These are phyloP conservation scores for Zygosaccharomyces sapae DNA, from an alignment of 1,139 yeast species.

Conservation along the genomic window DNA sequence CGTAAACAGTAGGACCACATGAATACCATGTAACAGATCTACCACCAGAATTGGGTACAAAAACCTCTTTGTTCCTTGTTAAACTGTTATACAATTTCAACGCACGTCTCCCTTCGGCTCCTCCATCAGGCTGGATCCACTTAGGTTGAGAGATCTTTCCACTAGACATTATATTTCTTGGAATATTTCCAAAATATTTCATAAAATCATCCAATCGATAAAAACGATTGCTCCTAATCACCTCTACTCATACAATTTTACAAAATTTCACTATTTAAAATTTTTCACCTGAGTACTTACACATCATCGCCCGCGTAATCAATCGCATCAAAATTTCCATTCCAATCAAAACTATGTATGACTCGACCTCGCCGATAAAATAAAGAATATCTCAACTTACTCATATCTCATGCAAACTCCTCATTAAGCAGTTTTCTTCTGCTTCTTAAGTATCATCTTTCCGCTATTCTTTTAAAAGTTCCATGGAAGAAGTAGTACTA, in stretches of 20 bases:
- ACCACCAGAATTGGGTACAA: constrained; percentile 54
- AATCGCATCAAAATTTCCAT: neutral
- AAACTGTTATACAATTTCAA: constrained; percentile 69
- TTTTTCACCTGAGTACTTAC: neutral
- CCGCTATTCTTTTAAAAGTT: no score
- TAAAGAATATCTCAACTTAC: no score
- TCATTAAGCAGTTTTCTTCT: no score
- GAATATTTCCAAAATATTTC: constrained; percentile 6
- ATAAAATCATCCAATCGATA: constrained; percentile 8
- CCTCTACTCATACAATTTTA: neutral
- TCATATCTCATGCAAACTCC: no score
- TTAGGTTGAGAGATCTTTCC: constrained; percentile 41
- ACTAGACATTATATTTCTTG: constrained; percentile 13
- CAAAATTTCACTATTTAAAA: neutral
- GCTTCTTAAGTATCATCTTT: no score
- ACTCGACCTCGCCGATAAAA: no score
- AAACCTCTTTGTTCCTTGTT: constrained; percentile 75
- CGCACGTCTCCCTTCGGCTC: constrained; percentile 33
- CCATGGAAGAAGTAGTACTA: no score
- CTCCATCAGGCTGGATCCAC: constrained; percentile 40
- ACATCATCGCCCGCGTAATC: neutral
- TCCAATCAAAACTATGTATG: no score
- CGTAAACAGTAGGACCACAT: constrained; percentile 99
- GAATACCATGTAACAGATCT: constrained; percentile 87
- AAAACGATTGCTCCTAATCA: neutral